These are phyloP conservation scores for Monosporascus sp. DNA, from an alignment of 2,329 filamentous ascomycete genomes.

Conservation along the genomic window DNA sequence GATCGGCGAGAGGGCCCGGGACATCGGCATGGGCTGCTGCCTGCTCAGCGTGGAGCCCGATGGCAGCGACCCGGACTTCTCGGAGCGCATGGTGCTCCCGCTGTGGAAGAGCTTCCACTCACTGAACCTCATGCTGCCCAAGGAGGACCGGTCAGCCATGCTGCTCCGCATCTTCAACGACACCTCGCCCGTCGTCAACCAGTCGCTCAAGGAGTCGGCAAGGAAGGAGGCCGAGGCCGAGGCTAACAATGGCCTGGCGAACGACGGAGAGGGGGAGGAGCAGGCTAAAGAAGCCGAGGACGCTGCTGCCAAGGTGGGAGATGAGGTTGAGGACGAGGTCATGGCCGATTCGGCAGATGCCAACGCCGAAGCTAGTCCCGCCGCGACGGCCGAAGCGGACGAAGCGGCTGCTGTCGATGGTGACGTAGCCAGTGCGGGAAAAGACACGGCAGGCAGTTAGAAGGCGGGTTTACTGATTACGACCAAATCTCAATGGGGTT, in stretches of 20 bases:
- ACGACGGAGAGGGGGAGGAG: slow-evolving; percentile 10
- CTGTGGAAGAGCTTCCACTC: slow-evolving; percentile 91
- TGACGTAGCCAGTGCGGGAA: background rate
- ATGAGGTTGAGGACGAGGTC: slow-evolving; percentile 1
- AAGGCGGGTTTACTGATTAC: too few relatives aligned
- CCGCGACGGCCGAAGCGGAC: slow-evolving; percentile 3
- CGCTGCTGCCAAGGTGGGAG: background rate
- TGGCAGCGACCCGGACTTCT: slow-evolving; percentile 52
- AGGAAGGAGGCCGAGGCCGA: slow-evolving; percentile 31
- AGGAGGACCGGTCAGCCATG: slow-evolving; percentile 93
- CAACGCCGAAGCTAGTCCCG: background rate
- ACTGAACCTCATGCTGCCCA: slow-evolving; percentile 95
- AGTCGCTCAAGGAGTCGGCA: slow-evolving; percentile 47
- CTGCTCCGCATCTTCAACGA: slow-evolving; percentile 88
- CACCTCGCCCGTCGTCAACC: slow-evolving; percentile 75
- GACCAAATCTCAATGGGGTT: too few relatives aligned
- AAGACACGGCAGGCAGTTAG: background rate
- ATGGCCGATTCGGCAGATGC: background rate
- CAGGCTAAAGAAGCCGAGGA: slow-evolving; percentile 2
- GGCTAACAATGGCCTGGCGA: slow-evolving; percentile 12
- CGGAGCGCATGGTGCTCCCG: slow-evolving; percentile 81
- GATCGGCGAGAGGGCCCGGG: slow-evolving; percentile 76
- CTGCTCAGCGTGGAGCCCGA: slow-evolving; percentile 79
- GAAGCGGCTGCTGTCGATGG: slow-evolving; percentile 5
- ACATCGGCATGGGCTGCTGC: slow-evolving; percentile 86